Percentiles rank a stretch among this genome's conserved stretches.
Conservation (phyloP, 352 stramenopile genomes). For the Phytopythium mirpurense region DNA sequence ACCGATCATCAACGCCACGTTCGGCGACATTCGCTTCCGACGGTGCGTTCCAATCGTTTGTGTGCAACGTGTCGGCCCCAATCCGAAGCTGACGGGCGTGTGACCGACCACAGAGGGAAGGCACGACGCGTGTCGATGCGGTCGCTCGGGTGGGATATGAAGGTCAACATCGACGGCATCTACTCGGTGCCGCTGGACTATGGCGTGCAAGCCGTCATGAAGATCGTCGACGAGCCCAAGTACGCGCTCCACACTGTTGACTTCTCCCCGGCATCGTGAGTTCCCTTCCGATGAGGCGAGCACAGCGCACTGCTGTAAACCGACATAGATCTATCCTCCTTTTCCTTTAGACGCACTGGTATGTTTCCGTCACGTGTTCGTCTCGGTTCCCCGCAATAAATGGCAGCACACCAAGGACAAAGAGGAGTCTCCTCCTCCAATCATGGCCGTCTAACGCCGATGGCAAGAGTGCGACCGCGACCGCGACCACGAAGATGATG, state of each 20-base stretch:
- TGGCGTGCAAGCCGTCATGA: slow-evolving; percentile 87
- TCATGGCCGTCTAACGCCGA: not conserved
- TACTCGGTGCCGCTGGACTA: slow-evolving; percentile 87
- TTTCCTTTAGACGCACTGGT: too few species aligned
- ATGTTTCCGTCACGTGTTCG: too few species aligned
- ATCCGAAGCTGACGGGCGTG: not conserved
- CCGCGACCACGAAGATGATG: slow-evolving; percentile 20
- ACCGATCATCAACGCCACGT: slow-evolving; percentile 88
- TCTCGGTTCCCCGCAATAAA: too few species aligned
- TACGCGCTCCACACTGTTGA: slow-evolving; percentile 83
- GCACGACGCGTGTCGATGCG: slow-evolving; percentile 82
- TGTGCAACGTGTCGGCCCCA: too few species aligned
- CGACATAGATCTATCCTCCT: slow-evolving; percentile 10
- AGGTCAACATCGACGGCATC: slow-evolving; percentile 83
- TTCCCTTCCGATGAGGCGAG: slow-evolving; percentile 5
- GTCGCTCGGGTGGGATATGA: slow-evolving; percentile 88
- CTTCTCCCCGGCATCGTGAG: slow-evolving; percentile 26
- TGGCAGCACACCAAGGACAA: too few species aligned
- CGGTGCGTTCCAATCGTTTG: slow-evolving; percentile 25
- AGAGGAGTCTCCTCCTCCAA: not conserved
- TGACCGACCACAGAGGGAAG: slow-evolving; percentile 39
- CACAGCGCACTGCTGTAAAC: not conserved
- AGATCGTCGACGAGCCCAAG: slow-evolving; percentile 83
- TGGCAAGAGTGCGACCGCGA: slow-evolving; percentile 22
- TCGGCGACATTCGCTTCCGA: slow-evolving; percentile 86